These are phyloP conservation scores for Bromus sterilis DNA, from an alignment of 176 grass and related monocot species.

Conservation along the genomic window DNA sequence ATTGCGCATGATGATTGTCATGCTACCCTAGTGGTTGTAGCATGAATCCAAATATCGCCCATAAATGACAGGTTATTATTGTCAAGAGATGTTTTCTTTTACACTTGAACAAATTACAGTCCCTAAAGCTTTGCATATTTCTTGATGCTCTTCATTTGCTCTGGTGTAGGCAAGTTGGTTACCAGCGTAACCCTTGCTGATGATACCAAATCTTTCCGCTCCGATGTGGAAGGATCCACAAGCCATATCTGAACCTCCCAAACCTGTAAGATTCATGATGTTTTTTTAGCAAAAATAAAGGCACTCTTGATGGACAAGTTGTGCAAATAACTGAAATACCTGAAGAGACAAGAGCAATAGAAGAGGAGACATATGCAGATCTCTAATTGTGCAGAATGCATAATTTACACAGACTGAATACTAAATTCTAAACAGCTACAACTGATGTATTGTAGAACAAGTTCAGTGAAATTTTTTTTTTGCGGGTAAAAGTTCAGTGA, in stretches of 20 bases:
- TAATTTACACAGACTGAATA: neutral
- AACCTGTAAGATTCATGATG: slow-evolving; percentile 25
- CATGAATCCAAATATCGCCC: neutral
- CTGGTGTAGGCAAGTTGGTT: slow-evolving; percentile 37
- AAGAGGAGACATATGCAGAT: neutral
- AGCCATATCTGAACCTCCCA: slow-evolving; percentile 67
- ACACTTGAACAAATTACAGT: neutral
- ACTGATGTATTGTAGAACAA: neutral
- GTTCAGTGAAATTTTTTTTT: too few species aligned
- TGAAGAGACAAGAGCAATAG: neutral
- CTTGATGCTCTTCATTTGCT: slow-evolving; percentile 31
- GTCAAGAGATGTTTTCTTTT: neutral
- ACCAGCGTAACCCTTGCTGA: slow-evolving; percentile 53
- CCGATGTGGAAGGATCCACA: slow-evolving; percentile 37
- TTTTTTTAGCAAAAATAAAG: neutral
- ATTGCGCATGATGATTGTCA: neutral
- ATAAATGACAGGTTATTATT: neutral
- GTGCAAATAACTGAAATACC: neutral
- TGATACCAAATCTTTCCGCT: slow-evolving; percentile 53
- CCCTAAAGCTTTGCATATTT: slow-evolving; percentile 61
- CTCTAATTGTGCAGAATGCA: neutral
- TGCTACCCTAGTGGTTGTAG: neutral
- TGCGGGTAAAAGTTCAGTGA: too few species aligned
- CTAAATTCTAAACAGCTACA: neutral
- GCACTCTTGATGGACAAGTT: neutral